Evolutionary conservation across 148 eudicot genomes (phyloP).

Genomic region (Dysphania ambrosioides): DNA sequence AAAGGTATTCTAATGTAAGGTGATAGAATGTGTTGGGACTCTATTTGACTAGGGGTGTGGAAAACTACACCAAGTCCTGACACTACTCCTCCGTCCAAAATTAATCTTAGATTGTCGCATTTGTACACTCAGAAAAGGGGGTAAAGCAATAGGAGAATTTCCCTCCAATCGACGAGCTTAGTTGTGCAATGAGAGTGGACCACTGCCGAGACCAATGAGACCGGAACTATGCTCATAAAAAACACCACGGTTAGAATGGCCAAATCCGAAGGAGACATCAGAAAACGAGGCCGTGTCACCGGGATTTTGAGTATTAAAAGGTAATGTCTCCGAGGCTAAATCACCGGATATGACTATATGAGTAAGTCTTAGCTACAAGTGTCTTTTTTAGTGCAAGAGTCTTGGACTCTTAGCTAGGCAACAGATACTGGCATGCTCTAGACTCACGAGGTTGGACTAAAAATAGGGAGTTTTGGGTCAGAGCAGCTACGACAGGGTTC

Average conservation of each 20-base stretch:
- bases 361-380: conserved; percentile 28
- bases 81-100: conserved; percentile 40
- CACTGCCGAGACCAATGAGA: conserved; percentile 37
- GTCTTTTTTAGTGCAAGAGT: background rate
- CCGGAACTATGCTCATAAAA: conserved; percentile 18
- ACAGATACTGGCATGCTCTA: background rate
- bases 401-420: background rate
- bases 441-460: conserved; percentile 18
- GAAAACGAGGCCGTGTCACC: background rate
- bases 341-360: conserved; percentile 36
- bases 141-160: conserved; percentile 43
- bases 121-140: conserved; percentile 4
- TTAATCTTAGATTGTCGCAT: conserved; percentile 31
- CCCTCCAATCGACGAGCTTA: conserved; percentile 17
- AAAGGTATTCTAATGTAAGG: conserved; percentile 31
- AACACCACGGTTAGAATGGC: conserved; percentile 18
- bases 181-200: conserved; percentile 35
- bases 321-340: conserved; percentile 30
- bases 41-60: conserved; percentile 41
- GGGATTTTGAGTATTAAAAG: conserved; percentile 4
- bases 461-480: conserved; percentile 16
- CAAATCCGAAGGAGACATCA: conserved; percentile 25
- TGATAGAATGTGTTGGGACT: conserved; percentile 35
- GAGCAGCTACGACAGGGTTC: conserved; percentile 23
- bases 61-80: conserved; percentile 35